Percentiles rank a stretch among this genome's conserved stretches.
phyloP scores from a whole-genome alignment of 2,329 filamentous ascomycete genomes.

The Tolypocladium cylindrosporum region DNA sequence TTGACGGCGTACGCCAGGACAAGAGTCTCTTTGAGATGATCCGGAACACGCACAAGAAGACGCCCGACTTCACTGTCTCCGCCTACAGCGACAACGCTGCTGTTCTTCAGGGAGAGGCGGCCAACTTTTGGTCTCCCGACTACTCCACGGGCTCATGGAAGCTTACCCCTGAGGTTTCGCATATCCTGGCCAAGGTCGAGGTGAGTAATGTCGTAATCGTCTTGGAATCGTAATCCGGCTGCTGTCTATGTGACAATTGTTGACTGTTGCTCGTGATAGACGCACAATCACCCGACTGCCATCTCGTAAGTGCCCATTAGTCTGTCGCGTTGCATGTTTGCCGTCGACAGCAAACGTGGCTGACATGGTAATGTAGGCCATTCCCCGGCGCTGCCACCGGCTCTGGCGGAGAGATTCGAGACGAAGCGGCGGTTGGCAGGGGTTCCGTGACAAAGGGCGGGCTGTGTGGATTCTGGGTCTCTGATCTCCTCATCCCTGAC shows the following conservation, averaged over 20 bases:
- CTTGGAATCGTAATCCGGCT: no score
- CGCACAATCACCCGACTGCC: slow-evolving; percentile 93
- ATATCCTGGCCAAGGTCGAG: slow-evolving; percentile 88
- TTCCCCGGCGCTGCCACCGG: slow-evolving; percentile 91
- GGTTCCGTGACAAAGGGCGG: slow-evolving; percentile 91
- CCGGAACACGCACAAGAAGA: slow-evolving; percentile 80
- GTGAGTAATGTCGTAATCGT: slow-evolving; percentile 2
- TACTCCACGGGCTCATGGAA: slow-evolving; percentile 80
- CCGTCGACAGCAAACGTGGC: not conserved
- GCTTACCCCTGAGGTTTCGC: slow-evolving; percentile 74
- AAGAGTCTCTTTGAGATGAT: slow-evolving; percentile 93
- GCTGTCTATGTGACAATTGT: not conserved
- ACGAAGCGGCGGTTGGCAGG: slow-evolving; percentile 87
- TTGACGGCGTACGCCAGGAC: slow-evolving; percentile 73
- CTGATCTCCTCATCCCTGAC: slow-evolving; percentile 82
- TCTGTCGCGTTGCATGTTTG: not conserved
- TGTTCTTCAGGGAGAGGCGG: slow-evolving; percentile 44
- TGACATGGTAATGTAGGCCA: slow-evolving; percentile 29
- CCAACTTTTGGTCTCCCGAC: slow-evolving; percentile 71
- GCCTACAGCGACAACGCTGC: slow-evolving; percentile 98
- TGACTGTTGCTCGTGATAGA: slow-evolving; percentile 25
- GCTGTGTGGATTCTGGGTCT: slow-evolving; percentile 87
- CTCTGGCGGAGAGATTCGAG: slow-evolving; percentile 88
- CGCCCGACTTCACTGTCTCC: slow-evolving; percentile 75
- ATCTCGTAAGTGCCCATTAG: slow-evolving; percentile 47